A percentile compares a stretch with the other conserved stretches of the same genome.
Evolutionary conservation across 129 eudicot genomes (phyloP).

Genomic region (Escallonia rubra): DNA sequence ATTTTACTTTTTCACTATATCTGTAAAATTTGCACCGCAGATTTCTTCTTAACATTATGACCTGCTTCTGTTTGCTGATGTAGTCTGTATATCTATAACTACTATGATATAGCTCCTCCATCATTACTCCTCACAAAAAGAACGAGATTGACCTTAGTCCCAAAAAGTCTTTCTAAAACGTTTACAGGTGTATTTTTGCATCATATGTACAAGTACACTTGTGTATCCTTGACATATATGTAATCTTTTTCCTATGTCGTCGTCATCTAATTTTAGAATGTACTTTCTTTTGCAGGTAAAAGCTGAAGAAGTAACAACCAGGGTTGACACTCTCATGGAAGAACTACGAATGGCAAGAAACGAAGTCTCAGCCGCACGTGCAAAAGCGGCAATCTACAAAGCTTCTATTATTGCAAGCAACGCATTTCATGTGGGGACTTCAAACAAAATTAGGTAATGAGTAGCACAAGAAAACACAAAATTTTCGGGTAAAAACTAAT

Average conservation of each 20-base stretch:
- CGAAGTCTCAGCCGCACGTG: conserved; percentile 68
- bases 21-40: background rate
- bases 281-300: conserved; percentile 45
- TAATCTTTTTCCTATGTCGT: too few relatives aligned
- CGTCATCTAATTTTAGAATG: too few relatives aligned
- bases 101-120: background rate
- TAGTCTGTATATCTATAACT: background rate
- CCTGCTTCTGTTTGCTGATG: background rate
- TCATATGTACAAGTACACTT: too few relatives aligned
- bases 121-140: background rate
- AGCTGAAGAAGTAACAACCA: conserved; percentile 84
- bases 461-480: too few relatives aligned
- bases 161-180: too few relatives aligned
- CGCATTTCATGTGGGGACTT: conserved; percentile 53
- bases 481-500: too few relatives aligned
- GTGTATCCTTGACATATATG: too few relatives aligned
- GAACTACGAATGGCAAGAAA: conserved; percentile 68
- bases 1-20: background rate
- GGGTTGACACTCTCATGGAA: conserved; percentile 70
- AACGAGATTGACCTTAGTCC: too few relatives aligned
- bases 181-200: too few relatives aligned
- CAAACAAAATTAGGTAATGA: conserved; percentile 50
- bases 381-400: conserved; percentile 82
- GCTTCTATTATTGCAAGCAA: conserved; percentile 60
- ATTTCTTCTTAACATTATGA: background rate